Conservation (phyloP, 208 protist species). For the Leishmania mexicana region DNA sequence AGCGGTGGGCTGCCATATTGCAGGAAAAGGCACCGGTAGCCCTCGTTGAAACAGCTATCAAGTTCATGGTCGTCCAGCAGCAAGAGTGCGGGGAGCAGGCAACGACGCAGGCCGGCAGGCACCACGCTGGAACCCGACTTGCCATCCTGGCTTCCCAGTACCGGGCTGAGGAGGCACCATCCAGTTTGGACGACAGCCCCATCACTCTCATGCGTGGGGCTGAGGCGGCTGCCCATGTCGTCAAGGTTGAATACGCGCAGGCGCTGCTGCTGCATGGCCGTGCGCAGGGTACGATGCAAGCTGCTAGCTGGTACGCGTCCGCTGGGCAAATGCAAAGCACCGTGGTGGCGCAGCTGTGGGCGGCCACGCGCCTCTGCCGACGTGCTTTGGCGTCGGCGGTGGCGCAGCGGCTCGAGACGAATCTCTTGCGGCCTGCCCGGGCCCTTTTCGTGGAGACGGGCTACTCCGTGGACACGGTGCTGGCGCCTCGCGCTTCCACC, state of each 20-base stretch:
- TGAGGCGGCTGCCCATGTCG: conserved; percentile 23
- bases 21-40: conserved; percentile 40
- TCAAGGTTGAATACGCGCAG: conserved; percentile 49
- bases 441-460: conserved; percentile 25
- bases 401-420: conserved; percentile 21
- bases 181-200: conserved; percentile 12
- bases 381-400: conserved; percentile 17
- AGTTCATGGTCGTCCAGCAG: conserved; percentile 66
- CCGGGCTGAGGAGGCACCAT: not conserved
- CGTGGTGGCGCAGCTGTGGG: conserved; percentile 41
- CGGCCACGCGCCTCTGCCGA: conserved; percentile 28
- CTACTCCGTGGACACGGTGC: conserved; percentile 11
- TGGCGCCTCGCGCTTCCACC: not conserved
- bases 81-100: conserved; percentile 34
- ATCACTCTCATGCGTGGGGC: conserved; percentile 14
- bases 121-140: conserved; percentile 36
- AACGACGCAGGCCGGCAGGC: conserved; percentile 19
- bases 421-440: conserved; percentile 20
- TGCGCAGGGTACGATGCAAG: conserved; percentile 67
- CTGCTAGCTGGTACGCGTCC: conserved; percentile 38
- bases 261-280: conserved; percentile 57
- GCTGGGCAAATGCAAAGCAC: conserved; percentile 37
- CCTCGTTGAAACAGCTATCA: conserved; percentile 59
- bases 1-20: conserved; percentile 48
- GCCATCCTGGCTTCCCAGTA: conserved; percentile 43